Evolutionary conservation across 352 stramenopile species (phyloP).

Genomic region (Pythium sukuiense): DNA sequence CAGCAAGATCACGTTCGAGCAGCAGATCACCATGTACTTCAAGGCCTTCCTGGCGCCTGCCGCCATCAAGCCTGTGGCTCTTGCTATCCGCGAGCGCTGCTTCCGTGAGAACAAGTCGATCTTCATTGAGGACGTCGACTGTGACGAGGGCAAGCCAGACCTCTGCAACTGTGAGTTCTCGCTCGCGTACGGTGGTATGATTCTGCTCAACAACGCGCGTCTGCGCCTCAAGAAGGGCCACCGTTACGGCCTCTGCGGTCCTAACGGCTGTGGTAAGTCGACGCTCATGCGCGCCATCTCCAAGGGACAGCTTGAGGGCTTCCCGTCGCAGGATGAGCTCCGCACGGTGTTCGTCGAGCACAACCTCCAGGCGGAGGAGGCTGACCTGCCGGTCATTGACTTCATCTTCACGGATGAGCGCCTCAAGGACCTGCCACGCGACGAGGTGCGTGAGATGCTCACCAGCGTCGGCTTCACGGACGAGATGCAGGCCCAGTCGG

Average conservation of each 20-base stretch:
- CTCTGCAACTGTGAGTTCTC: constrained; percentile 99
- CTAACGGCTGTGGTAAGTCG: constrained; percentile 93
- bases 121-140: constrained; percentile 95
- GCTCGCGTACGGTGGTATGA: constrained; percentile 94
- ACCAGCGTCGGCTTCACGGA: constrained; percentile 92
- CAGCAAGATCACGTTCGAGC: constrained; percentile 93
- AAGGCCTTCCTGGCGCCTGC: constrained; percentile 72
- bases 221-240: constrained; percentile 91
- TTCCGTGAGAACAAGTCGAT: constrained; percentile 91
- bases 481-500: constrained; percentile 91
- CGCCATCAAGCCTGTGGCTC: constrained; percentile 64
- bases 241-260: constrained; percentile 94
- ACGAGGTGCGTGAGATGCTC: constrained; percentile 93
- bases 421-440: constrained; percentile 84
- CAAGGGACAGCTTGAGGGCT: constrained; percentile 95
- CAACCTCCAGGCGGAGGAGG: constrained; percentile 92
- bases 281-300: constrained; percentile 97
- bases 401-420: constrained; percentile 89
- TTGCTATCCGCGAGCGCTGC: constrained; percentile 80
- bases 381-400: constrained; percentile 81
- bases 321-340: constrained; percentile 94
- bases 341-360: constrained; percentile 97
- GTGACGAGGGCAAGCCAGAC: constrained; percentile 96
- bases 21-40: constrained; percentile 90
- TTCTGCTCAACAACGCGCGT: constrained; percentile 90